A percentile compares a stretch with the other conserved stretches of the same genome.
Conservation (phyloP, 352 stramenopile species). For the Globisporangium megalacanthum region DNA sequence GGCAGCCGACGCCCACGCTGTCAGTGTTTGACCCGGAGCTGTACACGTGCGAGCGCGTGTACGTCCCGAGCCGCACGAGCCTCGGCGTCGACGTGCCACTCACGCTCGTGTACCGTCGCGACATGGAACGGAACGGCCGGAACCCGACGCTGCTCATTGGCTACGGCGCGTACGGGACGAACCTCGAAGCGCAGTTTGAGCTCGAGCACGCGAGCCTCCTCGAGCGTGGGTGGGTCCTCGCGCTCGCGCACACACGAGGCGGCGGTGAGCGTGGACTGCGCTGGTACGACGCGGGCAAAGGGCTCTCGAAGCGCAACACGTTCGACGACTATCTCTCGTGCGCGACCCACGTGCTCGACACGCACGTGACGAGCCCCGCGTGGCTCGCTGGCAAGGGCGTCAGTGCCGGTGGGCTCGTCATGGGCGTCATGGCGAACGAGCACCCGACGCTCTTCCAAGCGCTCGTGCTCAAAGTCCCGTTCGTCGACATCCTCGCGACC, state of each 20-base stretch:
- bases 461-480: conserved; percentile 85
- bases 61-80: conserved; percentile 36
- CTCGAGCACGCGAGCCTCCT: conserved; percentile 80
- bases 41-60: conserved; percentile 36
- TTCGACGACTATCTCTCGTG: conserved; percentile 84
- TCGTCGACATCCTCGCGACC: conserved; percentile 83
- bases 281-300: conserved; percentile 85
- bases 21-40: conserved; percentile 17
- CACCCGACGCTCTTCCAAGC: conserved; percentile 65
- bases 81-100: conserved; percentile 48
- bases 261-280: conserved; percentile 80
- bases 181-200: conserved; percentile 84
- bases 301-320: conserved; percentile 75
- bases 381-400: conserved; percentile 68
- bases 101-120: conserved; percentile 69
- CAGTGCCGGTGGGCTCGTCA: conserved; percentile 85
- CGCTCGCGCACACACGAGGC: conserved; percentile 87
- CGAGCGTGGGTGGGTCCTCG: conserved; percentile 84
- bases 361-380: conserved; percentile 53
- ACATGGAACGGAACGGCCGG: conserved; percentile 39
- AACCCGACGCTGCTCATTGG: conserved; percentile 84
- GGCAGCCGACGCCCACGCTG: not conserved
- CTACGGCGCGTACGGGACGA: conserved; percentile 88
- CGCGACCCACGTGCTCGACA: conserved; percentile 52
- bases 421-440: conserved; percentile 85